These are phyloP conservation scores for Umbelopsis sp. DNA, from an alignment of 192 early-diverging fungal genomes.

Conservation along the genomic window DNA sequence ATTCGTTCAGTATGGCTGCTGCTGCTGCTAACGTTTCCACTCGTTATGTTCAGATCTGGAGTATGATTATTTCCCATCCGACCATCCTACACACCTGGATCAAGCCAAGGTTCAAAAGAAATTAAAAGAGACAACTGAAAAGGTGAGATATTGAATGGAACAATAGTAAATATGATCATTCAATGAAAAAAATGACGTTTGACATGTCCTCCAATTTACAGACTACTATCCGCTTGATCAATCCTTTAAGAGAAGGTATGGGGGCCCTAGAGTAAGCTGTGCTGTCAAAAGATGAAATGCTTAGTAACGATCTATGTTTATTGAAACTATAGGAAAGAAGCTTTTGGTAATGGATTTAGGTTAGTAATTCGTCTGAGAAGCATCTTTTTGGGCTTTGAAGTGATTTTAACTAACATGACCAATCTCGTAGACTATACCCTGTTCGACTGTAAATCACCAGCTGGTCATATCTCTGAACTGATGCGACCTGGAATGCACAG, in stretches of 20 bases:
- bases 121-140: constrained; percentile 43
- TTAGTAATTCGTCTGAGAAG: too few species aligned
- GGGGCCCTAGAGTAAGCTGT: background rate
- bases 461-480: constrained; percentile 60
- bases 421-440: constrained; percentile 62
- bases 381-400: too few species aligned
- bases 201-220: constrained; percentile 28
- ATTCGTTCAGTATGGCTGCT: background rate
- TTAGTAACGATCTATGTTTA: background rate
- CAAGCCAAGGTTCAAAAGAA: constrained; percentile 46
- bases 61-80: constrained; percentile 50
- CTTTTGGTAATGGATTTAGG: constrained; percentile 72
- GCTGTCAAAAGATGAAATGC: background rate
- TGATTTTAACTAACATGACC: background rate
- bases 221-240: constrained; percentile 56
- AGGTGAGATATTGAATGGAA: constrained; percentile 30
- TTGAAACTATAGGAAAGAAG: constrained; percentile 46
- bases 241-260: constrained; percentile 45
- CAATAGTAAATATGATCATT: too few species aligned
- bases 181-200: background rate
- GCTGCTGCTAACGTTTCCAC: background rate
- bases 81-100: constrained; percentile 41
- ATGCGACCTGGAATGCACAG: constrained; percentile 65
- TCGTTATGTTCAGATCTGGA: constrained; percentile 42
- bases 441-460: constrained; percentile 68